A percentile compares a stretch with the other conserved stretches of the same genome.
Conservation (phyloP, 306 rosid genomes). For the Fragaria ananassa region DNA sequence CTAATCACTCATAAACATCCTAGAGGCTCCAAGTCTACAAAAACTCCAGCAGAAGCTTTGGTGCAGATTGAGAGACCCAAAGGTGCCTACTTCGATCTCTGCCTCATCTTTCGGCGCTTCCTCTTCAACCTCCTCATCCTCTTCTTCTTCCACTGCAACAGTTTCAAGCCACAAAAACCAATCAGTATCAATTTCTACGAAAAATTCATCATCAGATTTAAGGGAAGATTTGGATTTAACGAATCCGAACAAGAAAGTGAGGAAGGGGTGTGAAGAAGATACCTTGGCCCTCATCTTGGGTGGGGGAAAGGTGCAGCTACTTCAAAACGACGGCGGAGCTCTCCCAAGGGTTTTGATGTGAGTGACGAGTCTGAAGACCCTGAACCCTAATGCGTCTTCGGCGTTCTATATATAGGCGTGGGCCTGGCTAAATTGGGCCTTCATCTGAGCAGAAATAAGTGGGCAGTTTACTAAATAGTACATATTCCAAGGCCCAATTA, state of each 20-base stretch:
- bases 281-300: constrained; percentile 37
- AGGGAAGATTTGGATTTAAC: not conserved
- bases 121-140: constrained; percentile 96
- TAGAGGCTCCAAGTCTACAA: not conserved
- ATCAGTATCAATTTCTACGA: not conserved
- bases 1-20: constrained; percentile 14
- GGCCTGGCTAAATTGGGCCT: not conserved
- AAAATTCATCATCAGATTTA: not conserved
- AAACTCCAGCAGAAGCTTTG: constrained; percentile 11
- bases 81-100: constrained; percentile 68
- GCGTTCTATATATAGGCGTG: not conserved
- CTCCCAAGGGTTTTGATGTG: not conserved
- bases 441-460: not conserved
- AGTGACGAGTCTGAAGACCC: not conserved
- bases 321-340: not conserved
- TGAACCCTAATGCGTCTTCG: not conserved
- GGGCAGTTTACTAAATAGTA: not conserved
- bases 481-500: not conserved
- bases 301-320: constrained; percentile 9
- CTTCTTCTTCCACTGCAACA: constrained; percentile 91
- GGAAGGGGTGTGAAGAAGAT: not conserved
- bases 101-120: constrained; percentile 98
- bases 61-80: not conserved
- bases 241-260: not conserved
- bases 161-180: too few species aligned